phyloP scores from a whole-genome alignment of 805 yeast species.

The Kazachstania africana region DNA sequence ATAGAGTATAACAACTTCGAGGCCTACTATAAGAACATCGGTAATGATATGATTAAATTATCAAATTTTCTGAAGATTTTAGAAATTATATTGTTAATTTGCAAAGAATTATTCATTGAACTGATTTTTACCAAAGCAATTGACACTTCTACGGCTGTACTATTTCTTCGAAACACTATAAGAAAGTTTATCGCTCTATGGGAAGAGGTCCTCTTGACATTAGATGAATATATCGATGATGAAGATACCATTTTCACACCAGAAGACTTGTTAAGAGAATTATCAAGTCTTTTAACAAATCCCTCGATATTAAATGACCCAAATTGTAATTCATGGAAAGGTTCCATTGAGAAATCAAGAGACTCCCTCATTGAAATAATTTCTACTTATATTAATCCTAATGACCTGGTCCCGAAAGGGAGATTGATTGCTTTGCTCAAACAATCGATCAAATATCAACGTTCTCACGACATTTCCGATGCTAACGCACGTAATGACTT shows the following conservation, averaged over 20 bases:
- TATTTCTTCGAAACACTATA: constrained; percentile 17
- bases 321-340: constrained; percentile 26
- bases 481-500: constrained; percentile 13
- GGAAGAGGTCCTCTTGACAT: constrained; percentile 12
- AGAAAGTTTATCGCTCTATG: constrained; percentile 17
- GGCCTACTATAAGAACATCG: background rate
- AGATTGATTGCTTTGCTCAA: constrained; percentile 38
- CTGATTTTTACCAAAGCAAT: constrained; percentile 10
- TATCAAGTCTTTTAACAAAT: constrained; percentile 24
- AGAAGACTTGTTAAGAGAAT: constrained; percentile 19
- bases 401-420: constrained; percentile 40
- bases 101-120: constrained; percentile 21
- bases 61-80: constrained; percentile 7
- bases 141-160: constrained; percentile 11
- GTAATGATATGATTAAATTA: background rate
- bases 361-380: constrained; percentile 31
- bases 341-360: constrained; percentile 28
- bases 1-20: constrained; percentile 1
- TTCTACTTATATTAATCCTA: constrained; percentile 37
- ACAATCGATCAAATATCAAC: constrained; percentile 41
- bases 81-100: constrained; percentile 17
- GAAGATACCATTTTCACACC: constrained; percentile 12
- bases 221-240: constrained; percentile 5
- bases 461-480: constrained; percentile 10
- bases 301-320: constrained; percentile 5